Percentiles rank a stretch among this genome's conserved stretches.
Conservation (phyloP, 106 monocot genomes). For the Apostasia shenzhenica region DNA sequence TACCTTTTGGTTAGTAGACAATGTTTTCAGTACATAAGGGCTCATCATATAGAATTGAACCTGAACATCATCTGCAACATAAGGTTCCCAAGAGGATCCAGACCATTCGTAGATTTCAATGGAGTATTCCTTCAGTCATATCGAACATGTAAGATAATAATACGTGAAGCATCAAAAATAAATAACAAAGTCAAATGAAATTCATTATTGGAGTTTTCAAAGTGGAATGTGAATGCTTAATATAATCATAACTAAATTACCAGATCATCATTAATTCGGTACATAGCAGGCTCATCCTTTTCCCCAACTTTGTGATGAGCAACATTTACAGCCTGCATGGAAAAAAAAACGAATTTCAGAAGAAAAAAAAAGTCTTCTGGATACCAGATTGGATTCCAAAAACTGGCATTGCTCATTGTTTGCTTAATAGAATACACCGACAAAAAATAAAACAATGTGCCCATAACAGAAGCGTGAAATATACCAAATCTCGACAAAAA, state of each 20-base stretch:
- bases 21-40: conserved; percentile 82
- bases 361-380: neutral
- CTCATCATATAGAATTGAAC: conserved; percentile 99
- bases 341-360: conserved; percentile 1
- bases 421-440: neutral
- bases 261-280: conserved; percentile 91
- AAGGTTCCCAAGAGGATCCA: conserved; percentile 85
- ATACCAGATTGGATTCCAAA: neutral
- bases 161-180: neutral
- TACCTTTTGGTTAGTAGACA: conserved; percentile 78
- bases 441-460: neutral
- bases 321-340: conserved; percentile 74
- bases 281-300: conserved; percentile 67
- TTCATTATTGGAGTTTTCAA: neutral
- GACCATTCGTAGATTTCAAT: conserved; percentile 96
- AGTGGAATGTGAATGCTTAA: neutral
- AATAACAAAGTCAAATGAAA: neutral
- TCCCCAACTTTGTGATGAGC: conserved; percentile 79
- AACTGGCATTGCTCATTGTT: neutral
- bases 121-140: conserved; percentile 66
- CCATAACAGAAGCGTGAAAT: too few species aligned
- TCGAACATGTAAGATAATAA: neutral
- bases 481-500: too few species aligned
- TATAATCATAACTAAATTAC: conserved; percentile 26
- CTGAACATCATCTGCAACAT: conserved; percentile 90